These are phyloP conservation scores for Gliomastix tumulicola DNA, from an alignment of 2,329 filamentous ascomycete species.

Conservation along the genomic window DNA sequence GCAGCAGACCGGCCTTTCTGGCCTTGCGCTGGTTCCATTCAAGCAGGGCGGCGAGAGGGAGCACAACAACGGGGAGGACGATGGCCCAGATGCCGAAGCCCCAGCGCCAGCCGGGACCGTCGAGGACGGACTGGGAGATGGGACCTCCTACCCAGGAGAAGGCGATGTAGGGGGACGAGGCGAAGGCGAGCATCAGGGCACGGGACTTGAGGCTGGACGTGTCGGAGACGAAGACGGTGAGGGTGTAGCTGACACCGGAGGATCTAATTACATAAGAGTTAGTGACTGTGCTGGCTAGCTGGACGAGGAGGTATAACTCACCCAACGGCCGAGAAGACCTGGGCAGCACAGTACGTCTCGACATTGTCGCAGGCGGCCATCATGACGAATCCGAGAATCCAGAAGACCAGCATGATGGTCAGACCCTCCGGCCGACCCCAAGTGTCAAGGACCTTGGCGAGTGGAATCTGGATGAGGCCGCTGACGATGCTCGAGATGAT, in stretches of 20 bases:
- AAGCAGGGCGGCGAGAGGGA: slow-evolving; percentile 50
- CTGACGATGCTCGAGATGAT: slow-evolving; percentile 47
- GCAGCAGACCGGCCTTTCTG: slow-evolving; percentile 38
- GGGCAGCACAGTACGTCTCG: slow-evolving; percentile 53
- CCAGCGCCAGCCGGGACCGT: slow-evolving; percentile 42
- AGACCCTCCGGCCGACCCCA: slow-evolving; percentile 61
- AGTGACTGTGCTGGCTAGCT: too few species aligned
- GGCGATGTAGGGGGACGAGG: slow-evolving; percentile 50
- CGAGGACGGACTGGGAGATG: slow-evolving; percentile 43
- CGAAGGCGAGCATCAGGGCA: slow-evolving; percentile 28
- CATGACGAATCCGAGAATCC: slow-evolving; percentile 43
- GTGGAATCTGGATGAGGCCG: slow-evolving; percentile 54
- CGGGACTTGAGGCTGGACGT: slow-evolving; percentile 59
- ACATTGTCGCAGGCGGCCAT: slow-evolving; percentile 59
- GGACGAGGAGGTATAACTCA: background rate
- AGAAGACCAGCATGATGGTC: slow-evolving; percentile 40
- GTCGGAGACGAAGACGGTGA: slow-evolving; percentile 63
- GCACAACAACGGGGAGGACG: slow-evolving; percentile 48
- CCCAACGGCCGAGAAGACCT: slow-evolving; percentile 62
- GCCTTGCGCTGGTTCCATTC: slow-evolving; percentile 53
- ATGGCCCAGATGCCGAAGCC: slow-evolving; percentile 40
- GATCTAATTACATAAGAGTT: too few species aligned
- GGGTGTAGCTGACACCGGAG: slow-evolving; percentile 46
- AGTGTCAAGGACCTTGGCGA: slow-evolving; percentile 59
- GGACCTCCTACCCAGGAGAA: slow-evolving; percentile 55